phyloP scores from a whole-genome alignment of 495 filamentous ascomycete species.

The Xeromyces bisporus region DNA sequence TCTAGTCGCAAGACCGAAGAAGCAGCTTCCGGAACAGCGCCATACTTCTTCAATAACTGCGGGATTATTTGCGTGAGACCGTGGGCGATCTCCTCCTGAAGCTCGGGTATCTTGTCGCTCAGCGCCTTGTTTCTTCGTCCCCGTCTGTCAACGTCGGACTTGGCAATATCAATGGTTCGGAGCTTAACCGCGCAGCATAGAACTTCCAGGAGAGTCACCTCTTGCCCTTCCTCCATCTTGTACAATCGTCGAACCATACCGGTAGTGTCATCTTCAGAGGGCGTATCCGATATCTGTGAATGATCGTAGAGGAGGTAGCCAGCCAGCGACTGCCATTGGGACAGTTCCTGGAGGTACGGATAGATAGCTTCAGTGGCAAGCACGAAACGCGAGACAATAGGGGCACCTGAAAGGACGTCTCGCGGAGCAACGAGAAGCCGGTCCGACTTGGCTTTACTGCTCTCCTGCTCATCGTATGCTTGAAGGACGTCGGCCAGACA shows the following conservation, averaged over 20 bases:
- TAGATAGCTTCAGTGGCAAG: slow-evolving; percentile 74
- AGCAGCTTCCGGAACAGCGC: slow-evolving; percentile 70
- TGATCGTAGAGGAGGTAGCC: slow-evolving; percentile 89
- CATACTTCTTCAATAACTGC: slow-evolving; percentile 76
- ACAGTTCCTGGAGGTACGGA: slow-evolving; percentile 59
- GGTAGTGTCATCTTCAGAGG: slow-evolving; percentile 34
- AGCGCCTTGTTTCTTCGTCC: slow-evolving; percentile 46
- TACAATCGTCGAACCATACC: slow-evolving; percentile 45
- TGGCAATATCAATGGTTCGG: slow-evolving; percentile 39
- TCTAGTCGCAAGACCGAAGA: slow-evolving; percentile 75
- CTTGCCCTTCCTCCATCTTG: slow-evolving; percentile 60
- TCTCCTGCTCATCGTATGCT: slow-evolving; percentile 47
- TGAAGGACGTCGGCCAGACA: slow-evolving; percentile 71
- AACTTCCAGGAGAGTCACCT: slow-evolving; percentile 71
- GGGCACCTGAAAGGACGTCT: slow-evolving; percentile 22
- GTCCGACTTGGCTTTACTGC: slow-evolving; percentile 27
- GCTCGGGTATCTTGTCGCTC: slow-evolving; percentile 42
- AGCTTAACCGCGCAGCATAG: slow-evolving; percentile 62
- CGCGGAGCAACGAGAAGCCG: slow-evolving; percentile 10
- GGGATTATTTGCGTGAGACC: slow-evolving; percentile 66
- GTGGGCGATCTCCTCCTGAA: slow-evolving; percentile 56
- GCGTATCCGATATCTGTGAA: slow-evolving; percentile 37
- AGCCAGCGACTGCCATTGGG: slow-evolving; percentile 74
- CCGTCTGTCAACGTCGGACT: slow-evolving; percentile 37
- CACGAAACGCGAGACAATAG: slow-evolving; percentile 60